These are phyloP conservation scores for Smittium mucronatum DNA, from an alignment of 371 early-diverging fungal species.

Conservation along the genomic window DNA sequence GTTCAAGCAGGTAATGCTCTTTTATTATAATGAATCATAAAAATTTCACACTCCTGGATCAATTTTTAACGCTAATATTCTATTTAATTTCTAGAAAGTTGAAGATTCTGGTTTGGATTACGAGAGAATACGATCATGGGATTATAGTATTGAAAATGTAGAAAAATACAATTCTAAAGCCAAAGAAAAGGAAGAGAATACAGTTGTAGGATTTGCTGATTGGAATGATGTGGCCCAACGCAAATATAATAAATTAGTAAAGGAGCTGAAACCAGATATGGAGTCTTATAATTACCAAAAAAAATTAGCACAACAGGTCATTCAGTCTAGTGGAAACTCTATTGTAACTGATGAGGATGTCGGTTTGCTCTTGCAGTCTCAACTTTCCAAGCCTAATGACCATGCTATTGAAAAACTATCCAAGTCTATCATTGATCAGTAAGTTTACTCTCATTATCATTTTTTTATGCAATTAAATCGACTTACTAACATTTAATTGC, in stretches of 20 bases:
- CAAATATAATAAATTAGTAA: constrained; percentile 66
- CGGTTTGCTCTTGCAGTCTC: neutral
- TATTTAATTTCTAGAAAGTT: neutral
- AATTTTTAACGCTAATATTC: neutral
- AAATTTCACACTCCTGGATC: no score
- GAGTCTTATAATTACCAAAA: constrained; percentile 56
- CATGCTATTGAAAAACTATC: constrained; percentile 63
- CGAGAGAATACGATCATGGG: constrained; percentile 65
- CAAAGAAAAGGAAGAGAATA: constrained; percentile 44
- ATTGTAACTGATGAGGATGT: constrained; percentile 12
- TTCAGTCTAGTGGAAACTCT: neutral
- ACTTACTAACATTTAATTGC: constrained; percentile 7
- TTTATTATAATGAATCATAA: no score
- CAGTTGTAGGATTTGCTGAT: constrained; percentile 76
- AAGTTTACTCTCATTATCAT: constrained; percentile 21
- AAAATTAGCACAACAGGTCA: constrained; percentile 18
- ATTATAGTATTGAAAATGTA: constrained; percentile 74
- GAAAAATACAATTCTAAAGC: constrained; percentile 75
- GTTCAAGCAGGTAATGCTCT: constrained; percentile 42
- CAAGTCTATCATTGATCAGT: constrained; percentile 62
- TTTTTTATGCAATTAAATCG: constrained; percentile 14
- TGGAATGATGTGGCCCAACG: constrained; percentile 72
- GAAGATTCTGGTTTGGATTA: constrained; percentile 38
- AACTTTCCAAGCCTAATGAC: constrained; percentile 37
- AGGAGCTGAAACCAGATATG: constrained; percentile 72